Percentiles rank a stretch among this genome's conserved stretches.
These are phyloP conservation scores for Akanthomyces dipterigenus DNA, from an alignment of 2,329 filamentous ascomycete genomes.

Conservation along the genomic window DNA sequence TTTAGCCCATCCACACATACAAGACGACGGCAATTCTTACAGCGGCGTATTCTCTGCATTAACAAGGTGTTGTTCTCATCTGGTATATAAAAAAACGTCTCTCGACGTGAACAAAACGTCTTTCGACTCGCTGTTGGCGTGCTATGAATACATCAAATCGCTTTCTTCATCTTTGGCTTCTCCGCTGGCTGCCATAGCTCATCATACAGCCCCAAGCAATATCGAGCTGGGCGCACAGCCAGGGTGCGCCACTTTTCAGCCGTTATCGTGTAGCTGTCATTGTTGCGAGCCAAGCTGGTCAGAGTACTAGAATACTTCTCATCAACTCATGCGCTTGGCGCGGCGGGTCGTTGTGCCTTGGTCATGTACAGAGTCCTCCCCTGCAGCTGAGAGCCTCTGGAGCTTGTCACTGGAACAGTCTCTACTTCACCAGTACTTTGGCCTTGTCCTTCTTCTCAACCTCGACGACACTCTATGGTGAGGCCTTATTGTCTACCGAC, in stretches of 20 bases:
- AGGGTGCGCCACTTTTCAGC: not conserved
- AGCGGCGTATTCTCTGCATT: not conserved
- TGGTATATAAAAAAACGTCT: not conserved
- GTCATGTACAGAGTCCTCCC: not conserved
- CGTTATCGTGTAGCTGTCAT: not conserved
- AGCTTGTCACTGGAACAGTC: not conserved
- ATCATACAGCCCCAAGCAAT: not conserved
- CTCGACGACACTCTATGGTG: not conserved
- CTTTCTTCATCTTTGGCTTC: not conserved
- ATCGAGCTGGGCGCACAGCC: not conserved
- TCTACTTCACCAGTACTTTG: not conserved
- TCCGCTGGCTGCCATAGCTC: not conserved
- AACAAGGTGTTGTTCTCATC: not conserved
- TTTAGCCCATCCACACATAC: not conserved
- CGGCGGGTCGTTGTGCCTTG: not conserved
- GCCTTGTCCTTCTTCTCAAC: not conserved
- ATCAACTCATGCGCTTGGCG: not conserved
- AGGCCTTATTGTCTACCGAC: not conserved
- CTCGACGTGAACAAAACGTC: not conserved
- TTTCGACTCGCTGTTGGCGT: conserved; percentile 1
- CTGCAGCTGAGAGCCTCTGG: not conserved
- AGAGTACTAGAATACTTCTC: not conserved
- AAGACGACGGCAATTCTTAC: not conserved
- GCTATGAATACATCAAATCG: not conserved
- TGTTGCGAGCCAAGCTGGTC: too few relatives aligned